Evolutionary conservation across 2,329 filamentous ascomycete genomes (phyloP), one percentile per base, ranked within the genome.

Genomic region (Talaromyces sp.): DNA sequence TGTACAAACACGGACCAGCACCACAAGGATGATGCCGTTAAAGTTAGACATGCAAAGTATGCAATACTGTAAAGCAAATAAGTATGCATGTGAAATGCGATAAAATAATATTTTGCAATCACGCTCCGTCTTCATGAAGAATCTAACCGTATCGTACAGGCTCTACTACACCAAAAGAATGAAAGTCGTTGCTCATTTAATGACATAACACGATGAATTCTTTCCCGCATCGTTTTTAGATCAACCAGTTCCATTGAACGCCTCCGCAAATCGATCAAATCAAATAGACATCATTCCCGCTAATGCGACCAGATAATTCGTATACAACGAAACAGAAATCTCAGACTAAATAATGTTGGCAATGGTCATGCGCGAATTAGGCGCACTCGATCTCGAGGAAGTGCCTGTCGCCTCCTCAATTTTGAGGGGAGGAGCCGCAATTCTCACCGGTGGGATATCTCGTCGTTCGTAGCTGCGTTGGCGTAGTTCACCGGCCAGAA

Each of bases 401-500:
- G 21, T 57, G 25, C 23, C 18, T 14, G 31, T 3, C 18, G 37
- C n/a, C 23, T 57, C 54, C 35, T 39, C 54, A 11, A 42, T 18
- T 14, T 57, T 57, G 12, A 28, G 54, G 23, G 31, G n/a, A 57
- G 54, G 35, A 2, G 37, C 37, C 5, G 63, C 23, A 40, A 37
- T 57, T 18, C 48, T 18, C 5, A 57, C 57, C 23, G 58, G 39
- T 28, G 64, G 58, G 9, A 61, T 23, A n/a, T 64, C 65, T 58
- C 58, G 62, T 25, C 58, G 58, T 7, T 66, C 64, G 28, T 64
- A 60, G 5, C 31, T 72, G 44, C 40, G 68, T 71, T 63, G 66
- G 69, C 42, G 65, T 64, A 64, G 70, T 64, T 83, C 79, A 11
- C 75, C 81, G 69, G 80, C 74, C 37, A 92, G 75, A 44, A 83